These are phyloP conservation scores for Phylloboletellus chloephorus DNA, from an alignment of 1,284 basidiomycete species.

Conservation along the genomic window DNA sequence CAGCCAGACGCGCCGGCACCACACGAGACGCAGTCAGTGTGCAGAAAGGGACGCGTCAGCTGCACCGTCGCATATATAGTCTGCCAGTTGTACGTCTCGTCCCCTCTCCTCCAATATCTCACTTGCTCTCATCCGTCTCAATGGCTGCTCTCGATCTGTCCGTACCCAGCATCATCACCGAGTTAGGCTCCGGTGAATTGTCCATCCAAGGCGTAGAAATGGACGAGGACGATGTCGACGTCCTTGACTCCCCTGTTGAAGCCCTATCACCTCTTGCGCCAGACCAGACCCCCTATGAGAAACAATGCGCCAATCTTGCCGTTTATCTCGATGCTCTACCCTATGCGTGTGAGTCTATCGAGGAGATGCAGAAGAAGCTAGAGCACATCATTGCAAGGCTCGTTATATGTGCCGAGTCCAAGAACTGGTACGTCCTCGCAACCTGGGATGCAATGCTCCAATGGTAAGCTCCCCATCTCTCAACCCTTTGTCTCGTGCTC, in stretches of 20 bases:
- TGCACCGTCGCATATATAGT: conserved; percentile 13
- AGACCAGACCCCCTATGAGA: conserved; percentile 40
- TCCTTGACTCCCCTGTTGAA: conserved; percentile 31
- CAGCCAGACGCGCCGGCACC: not conserved
- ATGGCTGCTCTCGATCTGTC: conserved; percentile 25
- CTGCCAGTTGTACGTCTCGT: conserved; percentile 27
- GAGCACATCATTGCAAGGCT: conserved; percentile 72
- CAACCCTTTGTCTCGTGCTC: not conserved
- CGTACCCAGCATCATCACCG: conserved; percentile 27
- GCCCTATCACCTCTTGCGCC: conserved; percentile 17
- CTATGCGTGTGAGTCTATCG: conserved; percentile 70
- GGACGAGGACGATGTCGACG: conserved; percentile 32
- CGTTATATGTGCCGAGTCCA: conserved; percentile 66
- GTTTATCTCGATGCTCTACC: conserved; percentile 67
- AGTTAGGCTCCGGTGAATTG: conserved; percentile 24
- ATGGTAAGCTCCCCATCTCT: conserved; percentile 48
- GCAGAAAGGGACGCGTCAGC: conserved; percentile 29
- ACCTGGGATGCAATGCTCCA: conserved; percentile 70
- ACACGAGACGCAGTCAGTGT: conserved; percentile 13
- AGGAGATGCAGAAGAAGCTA: conserved; percentile 72
- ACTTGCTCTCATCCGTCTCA: conserved; percentile 18
- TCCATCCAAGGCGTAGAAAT: conserved; percentile 28
- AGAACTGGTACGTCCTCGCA: conserved; percentile 67
- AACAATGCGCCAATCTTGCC: conserved; percentile 53
- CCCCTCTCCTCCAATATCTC: conserved; percentile 14